Base-by-base conservation (phyloP, 768 basidiomycete species). In the Hysterangium stoloniferum region DNA sequence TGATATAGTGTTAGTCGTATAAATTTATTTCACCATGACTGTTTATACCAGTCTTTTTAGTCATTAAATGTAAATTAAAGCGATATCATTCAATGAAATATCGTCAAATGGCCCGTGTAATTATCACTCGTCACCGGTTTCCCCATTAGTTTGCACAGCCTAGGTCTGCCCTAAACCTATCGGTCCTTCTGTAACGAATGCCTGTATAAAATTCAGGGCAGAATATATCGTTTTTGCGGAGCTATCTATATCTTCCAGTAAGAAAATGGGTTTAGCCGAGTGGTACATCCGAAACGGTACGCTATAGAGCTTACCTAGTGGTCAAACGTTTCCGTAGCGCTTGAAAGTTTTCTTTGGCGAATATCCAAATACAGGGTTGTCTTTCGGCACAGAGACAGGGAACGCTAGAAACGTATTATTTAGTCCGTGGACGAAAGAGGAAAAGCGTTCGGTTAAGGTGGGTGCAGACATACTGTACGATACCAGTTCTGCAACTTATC, bases 401-500 rank as follows among this genome's bases (percentile, higher is more conserved):
- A 90, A 54, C 79, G 76, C 88, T 91, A 57, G n/a, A 17, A n/a
- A 50, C 12, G 25, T 58, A 40, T 55, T 57, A 6, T 9, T 25
- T 17, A 22, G 46, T 19, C 20, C 34, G 31, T 45, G 27, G 49
- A 25, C 4, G 33, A 25, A n/a, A n/a, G n/a, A n/a, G n/a, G n/a
- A n/a, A n/a, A n/a, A n/a, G 48, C 2, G 28, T 41, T 35, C 32
- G 22, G 15, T 13, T 32, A 19, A 47, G 36, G n/a, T 8, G 41
- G 13, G 4, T 53, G 12, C 33, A 42, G 31, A 45, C 72, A 48
- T 54, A 85, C 87, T 64, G 80, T 71, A 52, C 71, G 69, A 68
- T 90, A 94, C 91, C 91, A 95, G 15, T 65, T 58, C 34, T 77
- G 71, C 25, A 84, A 70, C 9, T 74, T 77, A 9, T 79, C 75